These are phyloP conservation scores for Helianthus annuus DNA, from an alignment of 129 eudicot genomes.

Conservation along the genomic window HanXRQr2.0-SUNRISE NC_035449.2:50435109-50435608, in stretches of 20 bases:
- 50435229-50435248: slow-evolving; percentile 72
- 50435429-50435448: slow-evolving; percentile 57
- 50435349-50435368: neutral
- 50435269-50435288: slow-evolving; percentile 66
- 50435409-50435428: neutral
- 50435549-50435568: slow-evolving; percentile 94
- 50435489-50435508: slow-evolving; percentile 97
- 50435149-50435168: slow-evolving; percentile 97
- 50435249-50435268: slow-evolving; percentile 95
- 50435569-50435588: slow-evolving; percentile 79
- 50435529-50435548: slow-evolving; percentile 86
- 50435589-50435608: slow-evolving; percentile 76
- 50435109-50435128: slow-evolving; percentile 29
- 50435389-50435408: neutral
- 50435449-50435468: slow-evolving; percentile 93
- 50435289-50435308: slow-evolving; percentile 58
- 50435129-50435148: slow-evolving; percentile 94
- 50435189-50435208: slow-evolving; percentile 65
- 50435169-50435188: slow-evolving; percentile 66
- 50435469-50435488: slow-evolving; percentile 92
- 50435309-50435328: slow-evolving; percentile 58
- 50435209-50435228: slow-evolving; percentile 81
- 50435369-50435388: neutral
- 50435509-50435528: slow-evolving; percentile 79
- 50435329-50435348: slow-evolving; percentile 65